These are phyloP conservation scores for Saturnispora besseyi DNA, from an alignment of 805 yeast species.

Conservation along the genomic window DNA sequence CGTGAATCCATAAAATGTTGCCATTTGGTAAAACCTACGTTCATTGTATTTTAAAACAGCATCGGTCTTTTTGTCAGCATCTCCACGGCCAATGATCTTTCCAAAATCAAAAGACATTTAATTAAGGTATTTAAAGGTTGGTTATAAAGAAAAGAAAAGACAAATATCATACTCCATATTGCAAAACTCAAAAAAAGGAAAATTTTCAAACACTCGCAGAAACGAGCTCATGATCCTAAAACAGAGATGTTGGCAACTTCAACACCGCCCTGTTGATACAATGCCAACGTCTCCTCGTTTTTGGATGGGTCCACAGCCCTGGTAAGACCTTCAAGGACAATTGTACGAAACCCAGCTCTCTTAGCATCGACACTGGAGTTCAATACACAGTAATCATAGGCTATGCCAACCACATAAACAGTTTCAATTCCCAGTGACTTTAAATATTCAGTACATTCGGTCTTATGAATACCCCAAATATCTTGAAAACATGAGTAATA, in stretches of 20 bases:
- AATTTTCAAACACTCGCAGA: neutral
- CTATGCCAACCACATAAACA: constrained; percentile 72
- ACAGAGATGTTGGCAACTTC: constrained; percentile 11
- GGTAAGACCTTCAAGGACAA: constrained; percentile 48
- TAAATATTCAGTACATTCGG: constrained; percentile 51
- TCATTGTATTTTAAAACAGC: constrained; percentile 42
- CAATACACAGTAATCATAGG: constrained; percentile 80
- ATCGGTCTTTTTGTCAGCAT: constrained; percentile 21
- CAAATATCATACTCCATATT: neutral
- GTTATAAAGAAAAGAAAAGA: neutral
- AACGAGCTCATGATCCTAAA: constrained; percentile 9
- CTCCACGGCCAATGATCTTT: constrained; percentile 24
- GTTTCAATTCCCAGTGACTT: constrained; percentile 39
- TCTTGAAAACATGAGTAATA: constrained; percentile 85
- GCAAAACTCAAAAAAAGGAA: neutral
- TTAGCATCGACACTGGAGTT: constrained; percentile 67
- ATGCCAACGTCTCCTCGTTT: constrained; percentile 27
- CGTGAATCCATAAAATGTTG: constrained; percentile 63
- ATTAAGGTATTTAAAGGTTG: neutral
- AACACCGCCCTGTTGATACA: constrained; percentile 28
- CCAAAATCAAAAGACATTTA: constrained; percentile 22
- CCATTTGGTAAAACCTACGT: constrained; percentile 64
- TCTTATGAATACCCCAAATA: constrained; percentile 61
- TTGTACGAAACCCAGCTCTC: constrained; percentile 51
- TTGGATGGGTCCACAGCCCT: constrained; percentile 45